Evolutionary conservation across 495 filamentous ascomycete genomes (phyloP), one percentile per base, ranked within the genome.

Genomic region (Penicillium daleae): DNA sequence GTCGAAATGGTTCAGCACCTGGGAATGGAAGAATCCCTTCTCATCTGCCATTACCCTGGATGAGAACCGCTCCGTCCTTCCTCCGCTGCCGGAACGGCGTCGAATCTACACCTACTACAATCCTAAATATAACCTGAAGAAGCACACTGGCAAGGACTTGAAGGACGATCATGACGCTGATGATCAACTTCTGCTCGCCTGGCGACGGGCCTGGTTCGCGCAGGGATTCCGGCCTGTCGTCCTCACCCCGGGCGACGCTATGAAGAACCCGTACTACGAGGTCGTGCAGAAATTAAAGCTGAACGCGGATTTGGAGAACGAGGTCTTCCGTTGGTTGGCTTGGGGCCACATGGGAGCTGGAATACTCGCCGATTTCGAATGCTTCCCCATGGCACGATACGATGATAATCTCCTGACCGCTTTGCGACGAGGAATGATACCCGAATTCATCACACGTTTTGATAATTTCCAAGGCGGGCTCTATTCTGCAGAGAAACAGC

Each of bases 51-150:
- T 95, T 50, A 96, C 93, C 0, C 82, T 92, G 35, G 93, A 97
- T 66, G 93, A 97, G 75, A 87, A 88, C 62, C 83, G 93, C 49
- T 88, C 90, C n/a, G 86, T 97, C 59, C 87, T 99, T 4, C 95
- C 95, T 59, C 90, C 92, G 4, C 74, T 93, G n/a, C 71, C 64
- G 24, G 78, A 86, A 39, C 85, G 94, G 32, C 87, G 90, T 19
- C 84, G 87, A n/a, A 87, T 98, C 48, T 98, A 97, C 74, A 96
- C 93, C 55, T 99, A 92, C 74, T 97, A 96, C 70, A 92, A 97
- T 65, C 76, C 84, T 22, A 86, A 82, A 56, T 73, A 66, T 29
- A 73, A 73, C 17, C 70, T 68, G 6, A 73, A 66, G 26, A 71
- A 73, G 53, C 52, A 62, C 52, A 62, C 26, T 7, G 71, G 83